Evolutionary conservation across 1,284 basidiomycete species (phyloP), one percentile per base, ranked within the genome.

Genomic region (Fomitopsis pinicola): DNA sequence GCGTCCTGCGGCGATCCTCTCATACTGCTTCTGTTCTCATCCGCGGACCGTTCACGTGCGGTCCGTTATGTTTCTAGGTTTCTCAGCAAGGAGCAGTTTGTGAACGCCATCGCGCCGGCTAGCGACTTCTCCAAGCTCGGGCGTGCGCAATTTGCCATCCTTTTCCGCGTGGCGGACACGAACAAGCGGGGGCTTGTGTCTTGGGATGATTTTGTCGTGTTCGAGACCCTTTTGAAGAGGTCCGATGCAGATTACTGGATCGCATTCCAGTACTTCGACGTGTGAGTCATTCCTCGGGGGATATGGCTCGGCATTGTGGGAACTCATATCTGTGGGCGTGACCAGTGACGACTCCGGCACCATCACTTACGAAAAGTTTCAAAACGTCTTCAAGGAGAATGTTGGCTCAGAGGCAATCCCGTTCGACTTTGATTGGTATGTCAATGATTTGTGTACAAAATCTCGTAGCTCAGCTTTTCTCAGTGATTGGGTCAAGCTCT

Each of bases 171-270:
- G 56, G 95, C 95, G 55, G 95, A 97, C 77, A 79, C 82, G 48
- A 83, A 85, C 50, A 85, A 86, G 70, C 84, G 88, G 46, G 92
- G 92, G 33, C 77, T 91, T 48, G 85, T 98, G 53, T 93, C 93
- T 53, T 97, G 93, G 88, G 93, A 97, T 68, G 95, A 98, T 75
- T 98, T 96, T 71, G 89, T 89, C 22, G 88, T 95, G 63, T 98
- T 98, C 72, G 91, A 97, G 79, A 95, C 93, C 17, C 77, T 94
- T 66, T 76, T 95, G 69, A 94, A 95, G 75, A 82, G 94, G 69
- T 91, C 94, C 48, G 94, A 97, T 76, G 94, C 95, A 40, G 94
- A 96, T 73, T 95, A 96, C 75, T 93, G 92, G 85, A 95, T 97
- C 73, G 95, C 95, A 30, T 98, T 98, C 80, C 89, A 92, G 72